Conservation (phyloP, 2,329 filamentous ascomycete species). For the Fonsecaea erecta region DNA sequence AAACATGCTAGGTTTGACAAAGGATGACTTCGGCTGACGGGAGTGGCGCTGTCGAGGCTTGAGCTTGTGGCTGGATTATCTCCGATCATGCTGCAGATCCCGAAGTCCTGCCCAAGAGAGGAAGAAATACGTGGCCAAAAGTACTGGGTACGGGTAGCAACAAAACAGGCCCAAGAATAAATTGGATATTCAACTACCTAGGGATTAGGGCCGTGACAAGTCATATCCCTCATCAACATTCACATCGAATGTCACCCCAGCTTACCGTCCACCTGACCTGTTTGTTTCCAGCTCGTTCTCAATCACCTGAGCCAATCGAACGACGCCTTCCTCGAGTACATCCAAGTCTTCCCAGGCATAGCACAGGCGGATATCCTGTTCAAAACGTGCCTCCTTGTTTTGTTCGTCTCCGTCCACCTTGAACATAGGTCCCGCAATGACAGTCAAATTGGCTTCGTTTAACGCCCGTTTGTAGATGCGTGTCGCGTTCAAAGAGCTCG, state of each 20-base stretch:
- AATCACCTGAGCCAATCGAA: conserved; percentile 60
- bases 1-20: conserved; percentile 30
- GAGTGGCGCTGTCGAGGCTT: conserved; percentile 18
- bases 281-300: conserved; percentile 19
- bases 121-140: not conserved
- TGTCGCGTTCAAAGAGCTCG: conserved; percentile 56
- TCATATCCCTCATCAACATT: conserved; percentile 12
- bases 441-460: conserved; percentile 67
- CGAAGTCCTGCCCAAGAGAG: not conserved
- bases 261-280: conserved; percentile 1
- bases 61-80: conserved; percentile 9
- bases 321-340: conserved; percentile 69
- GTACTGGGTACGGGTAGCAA: not conserved
- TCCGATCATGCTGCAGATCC: not conserved
- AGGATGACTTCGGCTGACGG: not conserved
- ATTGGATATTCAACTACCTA: not conserved
- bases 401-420: conserved; percentile 64
- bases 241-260: not conserved
- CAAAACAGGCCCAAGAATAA: not conserved
- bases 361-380: conserved; percentile 66
- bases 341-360: conserved; percentile 74
- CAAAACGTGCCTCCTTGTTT: conserved; percentile 59
- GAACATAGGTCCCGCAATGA: conserved; percentile 73
- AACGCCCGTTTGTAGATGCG: conserved; percentile 63
- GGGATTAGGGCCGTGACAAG: conserved; percentile 1